Evolutionary conservation across 2,329 filamentous ascomycete genomes (phyloP).

Genomic region (Rhinocladiella similis): DNA sequence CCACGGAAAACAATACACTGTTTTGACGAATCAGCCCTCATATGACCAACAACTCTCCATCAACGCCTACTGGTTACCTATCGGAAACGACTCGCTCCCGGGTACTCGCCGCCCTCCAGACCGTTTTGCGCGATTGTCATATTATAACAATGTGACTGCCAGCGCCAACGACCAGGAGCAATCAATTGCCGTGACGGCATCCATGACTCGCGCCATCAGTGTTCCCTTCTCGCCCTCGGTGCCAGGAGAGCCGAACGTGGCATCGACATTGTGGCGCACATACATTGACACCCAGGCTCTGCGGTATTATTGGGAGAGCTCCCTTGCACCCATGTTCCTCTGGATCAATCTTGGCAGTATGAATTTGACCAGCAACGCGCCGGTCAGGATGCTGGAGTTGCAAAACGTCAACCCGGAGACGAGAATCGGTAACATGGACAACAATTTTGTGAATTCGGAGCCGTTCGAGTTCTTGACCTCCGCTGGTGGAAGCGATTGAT

Average conservation of each 20-base stretch:
- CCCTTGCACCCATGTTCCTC: not conserved
- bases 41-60: slow-evolving; percentile 10
- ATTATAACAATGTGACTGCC: slow-evolving; percentile 5
- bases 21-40: slow-evolving; percentile 4
- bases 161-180: not conserved
- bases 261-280: slow-evolving; percentile 4
- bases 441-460: not conserved
- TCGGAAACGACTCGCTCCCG: slow-evolving; percentile 4
- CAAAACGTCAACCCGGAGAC: not conserved
- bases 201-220: slow-evolving; percentile 9
- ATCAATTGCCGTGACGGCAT: slow-evolving; percentile 1
- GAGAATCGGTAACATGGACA: slow-evolving; percentile 1
- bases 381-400: not conserved
- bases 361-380: not conserved
- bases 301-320: slow-evolving; percentile 6
- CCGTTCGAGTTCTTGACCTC: not conserved
- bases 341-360: slow-evolving; percentile 1
- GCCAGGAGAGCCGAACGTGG: not conserved
- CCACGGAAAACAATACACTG: slow-evolving; percentile 5
- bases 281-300: slow-evolving; percentile 1
- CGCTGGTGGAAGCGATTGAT: too few species aligned
- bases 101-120: slow-evolving; percentile 3
- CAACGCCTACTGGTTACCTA: slow-evolving; percentile 4
- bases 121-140: slow-evolving; percentile 3
- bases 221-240: slow-evolving; percentile 4